These are phyloP conservation scores for Colletotrichum noveboracense DNA, from an alignment of 2,329 filamentous ascomycete genomes.

Conservation along the genomic window DNA sequence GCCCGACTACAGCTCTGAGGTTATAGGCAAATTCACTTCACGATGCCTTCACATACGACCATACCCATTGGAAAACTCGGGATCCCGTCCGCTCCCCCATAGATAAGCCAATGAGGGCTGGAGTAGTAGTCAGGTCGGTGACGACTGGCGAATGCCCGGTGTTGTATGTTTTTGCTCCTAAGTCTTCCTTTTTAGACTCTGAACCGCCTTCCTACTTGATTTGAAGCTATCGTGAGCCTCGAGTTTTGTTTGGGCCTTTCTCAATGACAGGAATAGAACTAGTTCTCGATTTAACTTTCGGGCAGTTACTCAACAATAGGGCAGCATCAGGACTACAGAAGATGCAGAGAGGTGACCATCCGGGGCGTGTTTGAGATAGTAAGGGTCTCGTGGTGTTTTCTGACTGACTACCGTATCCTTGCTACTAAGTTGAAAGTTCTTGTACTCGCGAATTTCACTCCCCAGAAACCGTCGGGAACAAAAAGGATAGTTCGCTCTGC, in stretches of 20 bases:
- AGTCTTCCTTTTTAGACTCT: neutral
- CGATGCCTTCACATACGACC: neutral
- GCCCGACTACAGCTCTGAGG: neutral
- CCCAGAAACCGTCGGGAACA: neutral
- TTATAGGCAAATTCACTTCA: neutral
- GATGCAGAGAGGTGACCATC: too few species aligned
- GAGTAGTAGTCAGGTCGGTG: neutral
- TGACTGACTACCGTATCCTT: too few species aligned
- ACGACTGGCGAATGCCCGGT: neutral
- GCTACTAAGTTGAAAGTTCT: neutral
- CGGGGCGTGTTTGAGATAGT: too few species aligned
- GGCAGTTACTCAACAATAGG: too few species aligned
- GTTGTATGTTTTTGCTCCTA: neutral
- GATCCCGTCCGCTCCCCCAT: neutral
- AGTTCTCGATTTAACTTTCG: too few species aligned
- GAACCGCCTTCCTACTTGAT: too few species aligned
- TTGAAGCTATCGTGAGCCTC: too few species aligned
- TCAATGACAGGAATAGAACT: too few species aligned
- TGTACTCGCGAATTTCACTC: neutral
- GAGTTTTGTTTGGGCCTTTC: too few species aligned
- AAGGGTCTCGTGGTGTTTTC: too few species aligned
- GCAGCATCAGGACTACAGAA: too few species aligned
- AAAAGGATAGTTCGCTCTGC: neutral
- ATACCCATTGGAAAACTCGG: neutral
- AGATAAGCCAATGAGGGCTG: too few species aligned